These are phyloP conservation scores for Coprinopsis cinerea DNA, from an alignment of 768 basidiomycete genomes.

Conservation along the genomic window DNA sequence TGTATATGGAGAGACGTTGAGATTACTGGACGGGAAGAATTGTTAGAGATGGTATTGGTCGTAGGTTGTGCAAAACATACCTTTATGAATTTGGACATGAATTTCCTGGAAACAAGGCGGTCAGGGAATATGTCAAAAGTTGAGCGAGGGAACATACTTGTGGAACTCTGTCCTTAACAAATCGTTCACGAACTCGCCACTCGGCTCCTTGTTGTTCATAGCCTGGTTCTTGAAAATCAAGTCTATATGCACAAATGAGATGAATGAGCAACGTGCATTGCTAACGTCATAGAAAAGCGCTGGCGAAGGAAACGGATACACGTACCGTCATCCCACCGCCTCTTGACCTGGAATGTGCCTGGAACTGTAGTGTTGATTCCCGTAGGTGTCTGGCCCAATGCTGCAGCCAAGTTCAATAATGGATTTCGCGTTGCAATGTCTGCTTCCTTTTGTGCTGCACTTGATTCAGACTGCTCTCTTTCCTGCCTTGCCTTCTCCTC, in stretches of 20 bases:
- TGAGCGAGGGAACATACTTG: constrained; percentile 48
- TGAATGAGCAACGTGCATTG: not conserved
- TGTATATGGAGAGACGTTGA: not conserved
- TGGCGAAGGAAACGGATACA: not conserved
- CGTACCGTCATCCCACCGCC: constrained; percentile 92
- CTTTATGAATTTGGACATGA: constrained; percentile 91
- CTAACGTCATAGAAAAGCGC: not conserved
- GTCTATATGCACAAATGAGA: constrained; percentile 39
- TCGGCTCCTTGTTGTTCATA: constrained; percentile 54
- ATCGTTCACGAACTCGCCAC: constrained; percentile 89
- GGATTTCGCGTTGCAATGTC: constrained; percentile 88
- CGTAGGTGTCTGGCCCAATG: constrained; percentile 68
- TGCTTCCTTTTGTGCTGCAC: constrained; percentile 61
- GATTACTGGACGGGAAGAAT: constrained; percentile 7
- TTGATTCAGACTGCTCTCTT: constrained; percentile 58
- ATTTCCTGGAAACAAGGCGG: constrained; percentile 59
- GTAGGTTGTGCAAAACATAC: constrained; percentile 25
- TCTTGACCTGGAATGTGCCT: constrained; percentile 86
- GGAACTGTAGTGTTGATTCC: constrained; percentile 70
- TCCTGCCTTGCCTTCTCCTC: constrained; percentile 87
- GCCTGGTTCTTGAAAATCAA: constrained; percentile 99
- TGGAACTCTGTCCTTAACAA: constrained; percentile 91
- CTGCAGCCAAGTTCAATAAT: constrained; percentile 84
- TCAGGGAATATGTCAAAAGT: constrained; percentile 5
- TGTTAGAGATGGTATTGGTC: not conserved